A percentile compares a stretch with the other conserved stretches of the same genome.
Conservation (phyloP, 192 early-diverging fungal species). For the Coemansia sp. region DNA sequence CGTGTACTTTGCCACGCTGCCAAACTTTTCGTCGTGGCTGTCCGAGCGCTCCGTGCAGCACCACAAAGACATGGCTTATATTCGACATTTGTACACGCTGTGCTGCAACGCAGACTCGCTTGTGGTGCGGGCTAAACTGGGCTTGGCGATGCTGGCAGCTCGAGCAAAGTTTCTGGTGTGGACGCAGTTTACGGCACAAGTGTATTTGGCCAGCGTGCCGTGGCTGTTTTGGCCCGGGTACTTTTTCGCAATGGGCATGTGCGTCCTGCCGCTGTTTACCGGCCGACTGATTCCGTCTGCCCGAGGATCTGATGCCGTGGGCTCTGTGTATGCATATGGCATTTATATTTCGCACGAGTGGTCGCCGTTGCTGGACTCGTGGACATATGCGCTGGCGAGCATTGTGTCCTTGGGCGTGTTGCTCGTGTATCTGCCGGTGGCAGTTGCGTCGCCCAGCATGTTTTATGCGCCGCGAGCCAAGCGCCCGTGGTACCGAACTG, state of each 20-base stretch:
- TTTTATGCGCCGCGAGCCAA: conserved; percentile 27
- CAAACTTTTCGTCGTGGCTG: conserved; percentile 18
- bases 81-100: conserved; percentile 11
- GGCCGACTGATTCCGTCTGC: conserved; percentile 68
- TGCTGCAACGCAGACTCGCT: neutral
- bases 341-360: conserved; percentile 52
- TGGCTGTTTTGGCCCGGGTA: conserved; percentile 62
- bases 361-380: conserved; percentile 50
- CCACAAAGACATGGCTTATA: conserved; percentile 25
- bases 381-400: conserved; percentile 42
- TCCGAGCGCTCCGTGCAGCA: conserved; percentile 17
- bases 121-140: conserved; percentile 10
- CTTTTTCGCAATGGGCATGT: conserved; percentile 45
- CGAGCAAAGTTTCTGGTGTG: conserved; percentile 48
- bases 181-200: conserved; percentile 52
- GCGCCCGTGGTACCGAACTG: neutral
- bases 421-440: conserved; percentile 44
- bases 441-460: conserved; percentile 26
- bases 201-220: conserved; percentile 31
- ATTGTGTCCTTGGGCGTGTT: conserved; percentile 35
- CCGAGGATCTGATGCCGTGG: conserved; percentile 29
- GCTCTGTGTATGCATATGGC: conserved; percentile 59
- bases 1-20: conserved; percentile 13
- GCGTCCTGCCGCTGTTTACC: conserved; percentile 66
- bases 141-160: conserved; percentile 24